Conservation (phyloP, 148 eudicot genomes). For the Silene uniflora region DNA sequence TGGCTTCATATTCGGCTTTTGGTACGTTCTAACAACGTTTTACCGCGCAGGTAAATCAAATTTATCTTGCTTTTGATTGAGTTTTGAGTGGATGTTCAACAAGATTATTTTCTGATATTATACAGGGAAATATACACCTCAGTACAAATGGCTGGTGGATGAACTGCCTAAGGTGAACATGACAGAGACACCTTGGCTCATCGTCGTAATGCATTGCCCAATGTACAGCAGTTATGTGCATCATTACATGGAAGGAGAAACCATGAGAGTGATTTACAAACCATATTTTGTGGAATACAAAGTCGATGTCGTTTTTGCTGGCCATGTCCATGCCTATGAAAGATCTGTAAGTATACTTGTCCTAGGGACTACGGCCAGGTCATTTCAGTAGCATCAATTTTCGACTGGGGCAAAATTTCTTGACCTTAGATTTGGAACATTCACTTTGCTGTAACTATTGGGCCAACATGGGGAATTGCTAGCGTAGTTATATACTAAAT, state of each 20-base stretch:
- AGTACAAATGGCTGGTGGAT: conserved; percentile 51
- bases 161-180: conserved; percentile 79
- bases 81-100: background rate
- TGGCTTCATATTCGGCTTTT: conserved; percentile 85
- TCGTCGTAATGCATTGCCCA: conserved; percentile 79
- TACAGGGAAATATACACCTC: conserved; percentile 75
- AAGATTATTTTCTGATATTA: background rate
- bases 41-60: background rate
- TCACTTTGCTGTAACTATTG: too few species aligned
- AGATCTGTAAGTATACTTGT: conserved; percentile 57
- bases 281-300: conserved; percentile 67
- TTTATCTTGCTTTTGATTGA: background rate
- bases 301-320: conserved; percentile 83
- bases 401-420: too few species aligned
- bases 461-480: too few species aligned
- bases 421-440: too few species aligned
- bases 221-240: conserved; percentile 65
- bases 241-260: conserved; percentile 95
- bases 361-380: background rate
- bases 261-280: conserved; percentile 88
- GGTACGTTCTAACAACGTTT: conserved; percentile 37
- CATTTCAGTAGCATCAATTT: too few species aligned
- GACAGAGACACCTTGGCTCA: conserved; percentile 86
- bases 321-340: conserved; percentile 91
- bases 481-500: too few species aligned